Percentiles rank a stretch among this genome's conserved stretches.
These are phyloP conservation scores for Ascochyta fabae DNA, from an alignment of 2,329 filamentous ascomycete species.

Conservation along the genomic window DNA sequence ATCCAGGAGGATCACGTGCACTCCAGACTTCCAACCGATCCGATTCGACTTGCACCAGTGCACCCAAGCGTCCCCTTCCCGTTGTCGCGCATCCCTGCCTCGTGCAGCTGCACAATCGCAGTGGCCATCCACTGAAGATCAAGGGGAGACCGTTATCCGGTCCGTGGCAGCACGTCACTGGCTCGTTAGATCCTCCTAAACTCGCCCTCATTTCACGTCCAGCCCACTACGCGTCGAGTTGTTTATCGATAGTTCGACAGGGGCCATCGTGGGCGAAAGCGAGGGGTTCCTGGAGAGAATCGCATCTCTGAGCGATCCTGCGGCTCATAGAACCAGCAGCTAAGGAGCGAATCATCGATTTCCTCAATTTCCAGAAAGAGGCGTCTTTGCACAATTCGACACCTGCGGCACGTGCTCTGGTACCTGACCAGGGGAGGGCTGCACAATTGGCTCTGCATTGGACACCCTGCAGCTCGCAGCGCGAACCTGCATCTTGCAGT, in stretches of 20 bases:
- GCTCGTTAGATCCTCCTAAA: conserved; percentile 29
- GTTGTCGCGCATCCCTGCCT: conserved; percentile 31
- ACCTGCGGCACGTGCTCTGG: conserved; percentile 33
- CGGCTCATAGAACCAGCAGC: conserved; percentile 16
- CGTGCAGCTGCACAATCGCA: conserved; percentile 21
- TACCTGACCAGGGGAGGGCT: conserved; percentile 23
- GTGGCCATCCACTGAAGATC: conserved; percentile 23
- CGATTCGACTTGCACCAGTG: conserved; percentile 13
- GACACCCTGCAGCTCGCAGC: conserved; percentile 32
- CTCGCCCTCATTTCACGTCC: conserved; percentile 38
- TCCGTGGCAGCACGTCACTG: conserved; percentile 42
- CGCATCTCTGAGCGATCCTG: conserved; percentile 21
- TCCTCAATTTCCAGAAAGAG: conserved; percentile 19
- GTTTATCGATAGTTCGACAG: conserved; percentile 35
- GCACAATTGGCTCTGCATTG: conserved; percentile 37
- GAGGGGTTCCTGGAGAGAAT: conserved; percentile 36
- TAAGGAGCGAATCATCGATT: conserved; percentile 18
- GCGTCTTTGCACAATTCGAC: conserved; percentile 21
- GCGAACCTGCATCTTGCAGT: conserved; percentile 44
- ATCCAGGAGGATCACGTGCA: conserved; percentile 19
- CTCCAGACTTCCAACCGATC: conserved; percentile 9
- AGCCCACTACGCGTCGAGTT: conserved; percentile 36
- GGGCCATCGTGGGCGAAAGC: conserved; percentile 10
- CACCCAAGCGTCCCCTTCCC: conserved; percentile 14
- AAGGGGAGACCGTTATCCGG: conserved; percentile 23